Evolutionary conservation across 345 rosid genomes (phyloP), one percentile per base, ranked within the genome.

Genomic region (Eucalyptus viminalis): DNA sequence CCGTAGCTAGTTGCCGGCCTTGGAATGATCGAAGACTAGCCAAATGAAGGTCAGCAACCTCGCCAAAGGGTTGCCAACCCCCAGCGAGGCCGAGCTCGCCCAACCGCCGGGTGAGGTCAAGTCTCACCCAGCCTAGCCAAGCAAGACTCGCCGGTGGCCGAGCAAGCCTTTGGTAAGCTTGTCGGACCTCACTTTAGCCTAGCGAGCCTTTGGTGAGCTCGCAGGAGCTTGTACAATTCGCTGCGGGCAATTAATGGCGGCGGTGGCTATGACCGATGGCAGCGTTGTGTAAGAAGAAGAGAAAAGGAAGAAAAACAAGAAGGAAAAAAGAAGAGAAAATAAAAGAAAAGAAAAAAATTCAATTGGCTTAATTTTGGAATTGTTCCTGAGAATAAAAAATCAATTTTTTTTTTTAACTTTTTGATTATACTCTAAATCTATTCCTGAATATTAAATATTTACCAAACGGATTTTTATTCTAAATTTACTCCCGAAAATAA

Each of bases 391-490:
- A 50, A 50, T 0, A 50, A 15, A 50, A 1, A 50, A 50, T 50
- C 1, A 50, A 13, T 0, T 4, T 3, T 17, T 17, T 49, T 51
- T 53, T 8, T 53, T 53, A 1, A 53, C 9, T 53, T 53, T 0
- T 53, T 1, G 2, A 53, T 53, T 8, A 0, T 19, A 53, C 0
- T 53, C 10, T 1, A 19, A 53, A 53, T 53, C 11, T 19, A 53
- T 53, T 51, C 9, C 0, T 0, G 1, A 19, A 0, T 3, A 19
- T 1, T 7, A 51, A 17, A 53, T 0, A 19, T 19, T 53, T 53
- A 19, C 0, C 2, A 53, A 53, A 53, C 0, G 0, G 0, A 53
- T 21, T 53, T 3, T 0, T 53, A 0, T 53, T 21, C 0, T 0
- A 53, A 53, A 4, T 53, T 53, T 53, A 19, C 11, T 19, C 0